Conservation (phyloP, 331 rosid genomes). For the Pyracantha coccinea region DNA sequence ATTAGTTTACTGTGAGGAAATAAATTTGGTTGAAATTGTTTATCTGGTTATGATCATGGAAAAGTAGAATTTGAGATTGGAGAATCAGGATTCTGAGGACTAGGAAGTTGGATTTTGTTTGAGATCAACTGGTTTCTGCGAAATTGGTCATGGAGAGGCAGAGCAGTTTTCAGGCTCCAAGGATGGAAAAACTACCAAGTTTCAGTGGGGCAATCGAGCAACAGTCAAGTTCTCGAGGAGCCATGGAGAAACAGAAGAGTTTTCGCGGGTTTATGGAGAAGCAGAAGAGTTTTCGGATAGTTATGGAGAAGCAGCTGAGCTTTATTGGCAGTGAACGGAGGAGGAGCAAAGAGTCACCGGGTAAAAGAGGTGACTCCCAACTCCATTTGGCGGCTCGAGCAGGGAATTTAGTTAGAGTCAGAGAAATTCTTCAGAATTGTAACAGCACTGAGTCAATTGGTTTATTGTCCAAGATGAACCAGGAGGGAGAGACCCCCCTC, state of each 20-base stretch:
- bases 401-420: conserved; percentile 49
- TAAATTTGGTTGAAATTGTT: neutral
- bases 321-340: conserved; percentile 71
- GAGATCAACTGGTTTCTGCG: neutral
- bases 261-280: conserved; percentile 83
- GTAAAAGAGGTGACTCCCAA: conserved; percentile 82
- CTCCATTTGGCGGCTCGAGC: conserved; percentile 83
- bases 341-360: conserved; percentile 84
- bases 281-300: conserved; percentile 91
- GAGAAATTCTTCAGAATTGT: conserved; percentile 52
- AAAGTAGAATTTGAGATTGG: neutral
- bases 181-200: conserved; percentile 22
- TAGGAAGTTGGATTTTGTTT: neutral
- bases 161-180: conserved; percentile 15
- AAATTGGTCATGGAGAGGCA: conserved; percentile 35
- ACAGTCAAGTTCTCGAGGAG: conserved; percentile 30
- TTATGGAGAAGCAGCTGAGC: conserved; percentile 94
- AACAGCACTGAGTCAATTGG: conserved; percentile 33
- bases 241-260: conserved; percentile 80
- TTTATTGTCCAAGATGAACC: conserved; percentile 63
- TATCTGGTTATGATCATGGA: neutral
- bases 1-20: neutral
- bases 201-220: conserved; percentile 30
- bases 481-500: conserved; percentile 94
- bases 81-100: neutral